A percentile compares a stretch with the other conserved stretches of the same genome.
These are phyloP conservation scores for Penicillium paradoxum DNA, from an alignment of 495 filamentous ascomycete genomes.

Conservation along the genomic window DNA sequence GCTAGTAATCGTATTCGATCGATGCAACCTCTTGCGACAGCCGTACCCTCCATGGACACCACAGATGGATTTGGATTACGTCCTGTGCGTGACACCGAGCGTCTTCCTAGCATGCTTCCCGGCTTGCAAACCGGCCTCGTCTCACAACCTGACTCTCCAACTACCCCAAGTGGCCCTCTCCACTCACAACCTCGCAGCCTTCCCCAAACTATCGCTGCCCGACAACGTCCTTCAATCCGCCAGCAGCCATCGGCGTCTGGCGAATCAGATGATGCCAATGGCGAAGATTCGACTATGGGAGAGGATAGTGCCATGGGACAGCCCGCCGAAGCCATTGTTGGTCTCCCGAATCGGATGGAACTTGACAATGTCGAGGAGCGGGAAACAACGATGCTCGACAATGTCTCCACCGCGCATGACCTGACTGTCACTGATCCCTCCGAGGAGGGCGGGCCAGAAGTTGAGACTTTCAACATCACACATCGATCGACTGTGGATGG, in stretches of 20 bases:
- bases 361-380: constrained; percentile 72
- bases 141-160: constrained; percentile 91
- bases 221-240: constrained; percentile 71
- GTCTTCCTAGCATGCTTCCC: constrained; percentile 79
- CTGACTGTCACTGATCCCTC: constrained; percentile 73
- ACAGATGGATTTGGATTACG: constrained; percentile 70
- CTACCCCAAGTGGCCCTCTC: constrained; percentile 72
- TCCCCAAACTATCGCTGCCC: constrained; percentile 36
- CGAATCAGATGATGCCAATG: constrained; percentile 82
- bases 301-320: constrained; percentile 60
- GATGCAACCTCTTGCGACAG: constrained; percentile 63
- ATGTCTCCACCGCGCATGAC: constrained; percentile 67
- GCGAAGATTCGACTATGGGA: constrained; percentile 61
- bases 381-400: constrained; percentile 66
- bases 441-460: constrained; percentile 63
- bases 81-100: constrained; percentile 79
- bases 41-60: constrained; percentile 68
- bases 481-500: constrained; percentile 83
- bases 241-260: constrained; percentile 83
- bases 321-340: constrained; percentile 66
- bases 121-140: constrained; percentile 63
- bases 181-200: constrained; percentile 43
- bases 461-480: constrained; percentile 93
- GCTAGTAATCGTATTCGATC: constrained; percentile 45
- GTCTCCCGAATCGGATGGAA: constrained; percentile 72